Base-by-base conservation (phyloP, 2,329 filamentous ascomycete genomes). In the Talaromyces sp. region DNA sequence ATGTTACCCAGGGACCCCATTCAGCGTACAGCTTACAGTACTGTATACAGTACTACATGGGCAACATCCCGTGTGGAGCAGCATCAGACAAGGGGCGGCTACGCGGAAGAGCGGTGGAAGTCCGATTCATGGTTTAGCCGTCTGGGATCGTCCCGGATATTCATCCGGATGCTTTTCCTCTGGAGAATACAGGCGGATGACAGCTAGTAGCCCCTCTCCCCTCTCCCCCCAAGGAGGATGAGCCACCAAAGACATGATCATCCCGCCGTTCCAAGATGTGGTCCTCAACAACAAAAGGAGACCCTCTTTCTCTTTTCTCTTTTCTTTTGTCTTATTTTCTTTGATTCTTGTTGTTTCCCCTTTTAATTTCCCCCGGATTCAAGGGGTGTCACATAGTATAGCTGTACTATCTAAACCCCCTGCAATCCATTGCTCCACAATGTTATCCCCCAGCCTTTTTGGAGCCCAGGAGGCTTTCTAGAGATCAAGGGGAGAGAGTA, bases 341-440 rank as follows among this genome's bases (percentile, higher is more conserved):
- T n/a, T n/a, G n/a, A n/a, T n/a, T n/a, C n/a, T n/a, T n/a, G n/a
- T n/a, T n/a, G n/a, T n/a, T n/a, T n/a, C n/a, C n/a, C n/a, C n/a
- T n/a, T n/a, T n/a, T n/a, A n/a, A n/a, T n/a, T 41, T 51, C 42
- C 57, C 56, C 57, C 55, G 33, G 55, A 60, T 58, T 58, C 55
- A 60, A 60, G 57, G 57, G 57, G 55, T 36, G 10, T 51, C 33
- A 35, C 44, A 45, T 33, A 40, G 42, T 48, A 36, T 32, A 27
- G 24, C 5, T 27, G 24, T 17, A 51, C 49, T 51, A 55, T 55
- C 51, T 33, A 47, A 32, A 35, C 35, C 33, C 29, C 45, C 35
- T 52, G 49, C 49, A 36, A 55, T 53, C 49, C 43, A 43, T 49
- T 40, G 44, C 39, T 36, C 42, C 42, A 43, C 37, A 27, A 43